Evolutionary conservation across 176 grass and related monocot species (phyloP).

Genomic region (Echinochloa phyllopogon): DNA sequence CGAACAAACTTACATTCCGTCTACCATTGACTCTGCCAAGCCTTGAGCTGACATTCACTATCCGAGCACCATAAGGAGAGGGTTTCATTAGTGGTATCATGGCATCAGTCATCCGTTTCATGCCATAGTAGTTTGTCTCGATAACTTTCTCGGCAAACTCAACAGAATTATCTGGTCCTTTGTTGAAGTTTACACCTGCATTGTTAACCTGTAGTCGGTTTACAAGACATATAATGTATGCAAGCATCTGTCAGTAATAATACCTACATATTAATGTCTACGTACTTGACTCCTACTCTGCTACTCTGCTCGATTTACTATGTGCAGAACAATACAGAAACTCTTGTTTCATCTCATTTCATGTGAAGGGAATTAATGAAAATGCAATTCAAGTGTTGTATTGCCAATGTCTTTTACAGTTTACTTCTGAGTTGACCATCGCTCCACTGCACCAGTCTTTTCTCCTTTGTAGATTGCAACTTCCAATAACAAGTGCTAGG

Average conservation of each 20-base stretch:
- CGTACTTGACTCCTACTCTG: not conserved
- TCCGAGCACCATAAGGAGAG: conserved; percentile 65
- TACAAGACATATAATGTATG: conserved; percentile 26
- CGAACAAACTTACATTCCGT: conserved; percentile 58
- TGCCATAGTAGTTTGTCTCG: conserved; percentile 82
- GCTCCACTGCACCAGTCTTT: not conserved
- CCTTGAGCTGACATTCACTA: conserved; percentile 91
- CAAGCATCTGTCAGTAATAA: not conserved
- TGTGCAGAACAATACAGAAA: not conserved
- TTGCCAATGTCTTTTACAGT: not conserved
- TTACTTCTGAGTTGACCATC: not conserved
- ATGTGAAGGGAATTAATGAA: not conserved
- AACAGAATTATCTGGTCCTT: conserved; percentile 79
- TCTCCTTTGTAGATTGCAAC: not conserved
- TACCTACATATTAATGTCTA: not conserved
- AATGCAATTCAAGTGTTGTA: not conserved
- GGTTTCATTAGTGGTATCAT: conserved; percentile 70
- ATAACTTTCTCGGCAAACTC: conserved; percentile 81
- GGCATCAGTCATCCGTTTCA: conserved; percentile 68
- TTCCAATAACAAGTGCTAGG: not conserved
- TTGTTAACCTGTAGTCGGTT: conserved; percentile 77
- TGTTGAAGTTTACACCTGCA: conserved; percentile 96
- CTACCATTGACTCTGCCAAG: conserved; percentile 83
- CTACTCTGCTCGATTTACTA: not conserved
- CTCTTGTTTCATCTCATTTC: not conserved